Conservation (phyloP, 208 protist genomes). For the Crithidia expoeki region DNA sequence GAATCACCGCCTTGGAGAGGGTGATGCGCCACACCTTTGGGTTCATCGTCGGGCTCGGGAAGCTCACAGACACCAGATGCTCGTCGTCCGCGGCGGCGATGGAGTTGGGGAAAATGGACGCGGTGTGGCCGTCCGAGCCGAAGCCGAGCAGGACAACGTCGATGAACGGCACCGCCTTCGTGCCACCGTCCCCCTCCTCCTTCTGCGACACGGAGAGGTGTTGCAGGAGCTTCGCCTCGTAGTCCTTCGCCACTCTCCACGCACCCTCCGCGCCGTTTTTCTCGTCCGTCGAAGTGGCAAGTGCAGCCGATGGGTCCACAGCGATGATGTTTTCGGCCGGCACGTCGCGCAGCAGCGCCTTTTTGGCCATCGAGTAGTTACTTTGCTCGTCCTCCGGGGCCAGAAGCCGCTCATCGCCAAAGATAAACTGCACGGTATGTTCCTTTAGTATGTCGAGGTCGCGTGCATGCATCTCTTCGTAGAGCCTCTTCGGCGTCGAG, state of each 20-base stretch:
- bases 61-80: constrained; percentile 51
- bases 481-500: constrained; percentile 68
- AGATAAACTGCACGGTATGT: constrained; percentile 53
- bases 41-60: constrained; percentile 75
- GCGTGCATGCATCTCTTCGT: constrained; percentile 49
- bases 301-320: constrained; percentile 40
- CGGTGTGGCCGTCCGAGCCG: constrained; percentile 82
- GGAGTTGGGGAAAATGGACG: constrained; percentile 81
- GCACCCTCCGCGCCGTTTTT: constrained; percentile 42
- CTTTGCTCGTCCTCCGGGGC: constrained; percentile 47
- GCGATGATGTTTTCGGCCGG: constrained; percentile 45
- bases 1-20: constrained; percentile 65
- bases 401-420: constrained; percentile 78
- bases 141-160: constrained; percentile 86
- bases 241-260: constrained; percentile 42
- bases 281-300: constrained; percentile 35
- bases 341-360: constrained; percentile 61
- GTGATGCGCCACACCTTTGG: constrained; percentile 86
- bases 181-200: constrained; percentile 3
- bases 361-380: constrained; percentile 72
- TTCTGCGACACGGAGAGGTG: constrained; percentile 12
- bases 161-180: constrained; percentile 43
- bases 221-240: constrained; percentile 35
- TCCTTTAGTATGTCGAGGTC: constrained; percentile 46
- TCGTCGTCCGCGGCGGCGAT: constrained; percentile 45